A percentile compares a stretch with the other conserved stretches of the same genome.
phyloP scores from a whole-genome alignment of 805 yeast species.

The Crinitomyces ghanaensis region DNA sequence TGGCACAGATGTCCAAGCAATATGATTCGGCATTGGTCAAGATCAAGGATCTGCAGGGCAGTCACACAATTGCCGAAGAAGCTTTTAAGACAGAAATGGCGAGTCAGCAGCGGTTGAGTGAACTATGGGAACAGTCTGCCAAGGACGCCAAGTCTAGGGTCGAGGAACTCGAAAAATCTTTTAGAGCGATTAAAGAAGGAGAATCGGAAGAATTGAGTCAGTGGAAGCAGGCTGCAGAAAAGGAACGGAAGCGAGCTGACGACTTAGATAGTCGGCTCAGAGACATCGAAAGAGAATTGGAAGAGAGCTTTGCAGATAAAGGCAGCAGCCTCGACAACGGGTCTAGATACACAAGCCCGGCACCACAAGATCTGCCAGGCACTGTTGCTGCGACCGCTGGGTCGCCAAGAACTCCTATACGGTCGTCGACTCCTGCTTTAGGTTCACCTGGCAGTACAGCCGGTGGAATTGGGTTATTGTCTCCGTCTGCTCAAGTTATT shows the following conservation, averaged over 20 bases:
- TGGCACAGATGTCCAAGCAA: constrained; percentile 28
- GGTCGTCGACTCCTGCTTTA: too few relatives aligned
- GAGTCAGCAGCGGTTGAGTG: constrained; percentile 49
- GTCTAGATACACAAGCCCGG: constrained; percentile 9
- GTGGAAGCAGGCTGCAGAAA: constrained; percentile 29
- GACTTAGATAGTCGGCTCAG: constrained; percentile 30
- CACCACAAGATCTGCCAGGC: constrained; percentile 16
- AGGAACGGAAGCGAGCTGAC: constrained; percentile 28
- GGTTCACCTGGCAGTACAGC: too few relatives aligned
- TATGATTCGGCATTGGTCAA: constrained; percentile 35
- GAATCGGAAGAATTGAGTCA: constrained; percentile 17
- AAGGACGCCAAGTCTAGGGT: constrained; percentile 43
- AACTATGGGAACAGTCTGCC: constrained; percentile 42
- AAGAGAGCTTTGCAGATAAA: constrained; percentile 5
- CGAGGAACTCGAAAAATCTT: constrained; percentile 38
- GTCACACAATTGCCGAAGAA: constrained; percentile 33
- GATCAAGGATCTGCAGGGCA: constrained; percentile 37
- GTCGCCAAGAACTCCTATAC: too few relatives aligned
- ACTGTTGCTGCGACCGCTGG: constrained; percentile 9
- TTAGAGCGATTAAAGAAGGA: constrained; percentile 26
- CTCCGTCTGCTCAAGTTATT: constrained; percentile 50
- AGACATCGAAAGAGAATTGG: constrained; percentile 30
- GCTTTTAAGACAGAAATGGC: constrained; percentile 47
- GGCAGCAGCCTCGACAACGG: constrained; percentile 9
- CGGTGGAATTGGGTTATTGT: constrained; percentile 27